Evolutionary conservation across 225 moss, liverwort and hornwort genomes (phyloP).

Genomic region (Sphagnum contortum): DNA sequence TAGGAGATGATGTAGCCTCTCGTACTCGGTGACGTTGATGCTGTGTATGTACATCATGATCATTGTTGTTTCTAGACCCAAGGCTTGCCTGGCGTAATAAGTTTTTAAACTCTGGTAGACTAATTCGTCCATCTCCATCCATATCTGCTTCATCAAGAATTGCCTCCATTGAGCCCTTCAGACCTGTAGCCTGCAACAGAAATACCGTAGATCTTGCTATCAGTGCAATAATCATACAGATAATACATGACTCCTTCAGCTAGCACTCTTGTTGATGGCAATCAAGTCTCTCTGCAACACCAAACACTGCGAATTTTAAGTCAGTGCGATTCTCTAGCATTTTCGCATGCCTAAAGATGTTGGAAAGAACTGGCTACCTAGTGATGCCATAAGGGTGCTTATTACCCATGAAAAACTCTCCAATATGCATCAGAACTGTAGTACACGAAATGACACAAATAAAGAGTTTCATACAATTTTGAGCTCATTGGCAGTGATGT

Average conservation of each 20-base stretch:
- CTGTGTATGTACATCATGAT: background rate
- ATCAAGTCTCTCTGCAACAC: too few species aligned
- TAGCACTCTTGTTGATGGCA: background rate
- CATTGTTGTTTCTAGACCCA: constrained; percentile 77
- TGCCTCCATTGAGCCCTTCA: constrained; percentile 76
- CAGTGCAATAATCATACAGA: background rate
- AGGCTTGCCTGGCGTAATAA: constrained; percentile 87
- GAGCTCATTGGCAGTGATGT: constrained; percentile 76
- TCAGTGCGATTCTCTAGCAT: too few species aligned
- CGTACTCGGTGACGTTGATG: too few species aligned
- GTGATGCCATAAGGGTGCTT: background rate
- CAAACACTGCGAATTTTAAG: too few species aligned
- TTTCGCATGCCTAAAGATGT: too few species aligned
- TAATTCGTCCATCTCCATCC: constrained; percentile 89
- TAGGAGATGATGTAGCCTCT: too few species aligned
- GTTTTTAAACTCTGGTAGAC: constrained; percentile 84
- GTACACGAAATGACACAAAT: background rate
- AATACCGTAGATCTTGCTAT: background rate
- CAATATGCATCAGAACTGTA: background rate
- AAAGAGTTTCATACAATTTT: constrained; percentile 48
- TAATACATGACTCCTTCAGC: background rate
- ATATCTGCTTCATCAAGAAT: constrained; percentile 89
- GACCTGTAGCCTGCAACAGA: constrained; percentile 63
- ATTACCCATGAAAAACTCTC: background rate
- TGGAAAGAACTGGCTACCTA: too few species aligned